Conservation (phyloP, 192 early-diverging fungal species). For the Backusella circina region DNA sequence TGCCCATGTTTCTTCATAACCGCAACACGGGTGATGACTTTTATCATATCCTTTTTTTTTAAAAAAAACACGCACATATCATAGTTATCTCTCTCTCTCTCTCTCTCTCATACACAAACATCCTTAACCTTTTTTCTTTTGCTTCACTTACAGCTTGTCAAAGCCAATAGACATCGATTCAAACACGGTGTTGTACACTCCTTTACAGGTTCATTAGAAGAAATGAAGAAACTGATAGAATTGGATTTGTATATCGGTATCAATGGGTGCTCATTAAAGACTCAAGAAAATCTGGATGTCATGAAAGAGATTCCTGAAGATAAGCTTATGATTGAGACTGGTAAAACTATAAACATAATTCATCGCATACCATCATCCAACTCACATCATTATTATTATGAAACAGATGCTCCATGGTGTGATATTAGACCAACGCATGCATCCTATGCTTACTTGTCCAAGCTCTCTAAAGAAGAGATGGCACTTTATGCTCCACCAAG, state of each 20-base stretch:
- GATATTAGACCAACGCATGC: slow-evolving; percentile 88
- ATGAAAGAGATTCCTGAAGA: slow-evolving; percentile 72
- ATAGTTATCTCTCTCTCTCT: too few relatives aligned
- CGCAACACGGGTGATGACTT: slow-evolving; percentile 83
- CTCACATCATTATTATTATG: neutral
- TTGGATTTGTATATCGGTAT: slow-evolving; percentile 89
- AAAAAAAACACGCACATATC: too few relatives aligned
- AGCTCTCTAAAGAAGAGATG: slow-evolving; percentile 24
- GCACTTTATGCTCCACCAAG: slow-evolving; percentile 37
- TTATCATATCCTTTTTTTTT: slow-evolving; percentile 48
- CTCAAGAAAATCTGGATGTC: slow-evolving; percentile 77
- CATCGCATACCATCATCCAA: neutral
- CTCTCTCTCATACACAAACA: too few relatives aligned
- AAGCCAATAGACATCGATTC: slow-evolving; percentile 57
- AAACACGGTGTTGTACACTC: slow-evolving; percentile 84
- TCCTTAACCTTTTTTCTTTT: neutral
- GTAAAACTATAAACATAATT: slow-evolving; percentile 18
- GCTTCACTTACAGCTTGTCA: slow-evolving; percentile 34
- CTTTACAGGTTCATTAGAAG: slow-evolving; percentile 74
- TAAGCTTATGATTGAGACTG: slow-evolving; percentile 87
- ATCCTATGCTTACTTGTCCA: slow-evolving; percentile 54
- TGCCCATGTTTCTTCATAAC: slow-evolving; percentile 93
- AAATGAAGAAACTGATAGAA: slow-evolving; percentile 56
- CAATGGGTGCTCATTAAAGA: slow-evolving; percentile 94
- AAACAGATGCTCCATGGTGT: slow-evolving; percentile 84